Base-by-base conservation (phyloP, 108 stramenopile genomes). In the Nannochloropsis granulata region DNA sequence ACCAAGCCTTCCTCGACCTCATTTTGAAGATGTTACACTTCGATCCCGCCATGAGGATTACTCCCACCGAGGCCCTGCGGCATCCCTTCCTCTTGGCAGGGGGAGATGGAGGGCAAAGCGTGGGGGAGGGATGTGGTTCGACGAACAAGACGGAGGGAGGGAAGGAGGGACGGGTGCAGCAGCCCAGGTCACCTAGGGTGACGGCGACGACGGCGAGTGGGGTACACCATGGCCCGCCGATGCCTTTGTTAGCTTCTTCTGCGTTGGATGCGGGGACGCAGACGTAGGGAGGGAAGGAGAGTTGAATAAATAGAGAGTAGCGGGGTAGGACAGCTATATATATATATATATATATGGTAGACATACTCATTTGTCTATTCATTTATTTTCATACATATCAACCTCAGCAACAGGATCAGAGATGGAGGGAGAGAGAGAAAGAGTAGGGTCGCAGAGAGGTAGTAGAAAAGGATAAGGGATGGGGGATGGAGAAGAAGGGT, bases 1-100 rank as follows among this genome's bases (percentile, higher is more conserved):
- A 98, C 89, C 91, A 91, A 81, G 83, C 93, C 25, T 99, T 99
- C 90, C 91, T 96, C 9, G 97, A 97, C 88, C 88, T 99, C 82
- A 92, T 98, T 24, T 88, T 92, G 86, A 85, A 90, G 81, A 97
- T 99, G 97, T 89, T 99, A 16, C 84, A 89, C 26, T 84, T 88
- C 25, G 43, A 83, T 7, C 83, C 88, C 13, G 87, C 25, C 80
- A 14, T 91, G 19, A 86, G 98, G 79, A 95, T 98, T 83, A 89
- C 85, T 45, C 94, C 97, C 13, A 88, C 86, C 23, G 93, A 96
- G 45, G 96, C 96, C 8, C 85, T 97, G 84, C 83, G 87, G 21
- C 97, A 98, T 90, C 95, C 96, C 16, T 87, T 87, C 44, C 23
- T 85, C 78, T 43, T 43, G 43, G 85, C 21, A 7, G 56, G 0